Evolutionary conservation across 2,329 filamentous ascomycete species (phyloP).

Genomic region (Trichoderma harzianum): DNA sequence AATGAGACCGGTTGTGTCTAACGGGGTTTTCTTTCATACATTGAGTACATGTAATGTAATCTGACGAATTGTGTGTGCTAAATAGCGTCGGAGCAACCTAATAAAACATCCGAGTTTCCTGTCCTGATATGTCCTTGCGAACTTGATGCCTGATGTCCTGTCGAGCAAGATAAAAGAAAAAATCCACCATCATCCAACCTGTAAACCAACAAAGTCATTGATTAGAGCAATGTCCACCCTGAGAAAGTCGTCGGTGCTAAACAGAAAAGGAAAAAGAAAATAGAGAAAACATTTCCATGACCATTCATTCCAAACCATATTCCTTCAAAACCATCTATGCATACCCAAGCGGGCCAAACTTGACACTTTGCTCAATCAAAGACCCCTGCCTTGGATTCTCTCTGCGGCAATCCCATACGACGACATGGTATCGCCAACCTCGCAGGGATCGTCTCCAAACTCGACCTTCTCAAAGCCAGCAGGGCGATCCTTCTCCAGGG

Average conservation of each 20-base stretch:
- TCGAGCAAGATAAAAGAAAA: not conserved
- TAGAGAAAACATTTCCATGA: not conserved
- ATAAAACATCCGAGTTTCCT: not conserved
- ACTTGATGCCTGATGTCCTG: not conserved
- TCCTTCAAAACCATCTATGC: not conserved
- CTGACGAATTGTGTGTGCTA: not conserved
- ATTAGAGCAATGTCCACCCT: not conserved
- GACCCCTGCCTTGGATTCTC: conserved; percentile 33
- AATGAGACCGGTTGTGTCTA: not conserved
- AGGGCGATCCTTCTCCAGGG: conserved; percentile 35
- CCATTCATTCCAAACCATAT: not conserved
- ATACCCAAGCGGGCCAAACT: not conserved
- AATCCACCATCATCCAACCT: not conserved
- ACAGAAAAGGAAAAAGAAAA: not conserved
- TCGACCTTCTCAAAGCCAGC: conserved; percentile 37
- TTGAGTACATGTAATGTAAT: not conserved
- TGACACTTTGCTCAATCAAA: conserved; percentile 21
- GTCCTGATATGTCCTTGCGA: not conserved
- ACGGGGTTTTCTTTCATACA: not conserved
- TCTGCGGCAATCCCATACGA: conserved; percentile 33
- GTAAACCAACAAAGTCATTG: not conserved
- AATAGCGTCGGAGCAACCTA: not conserved
- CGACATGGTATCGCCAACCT: conserved; percentile 32
- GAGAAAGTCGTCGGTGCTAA: not conserved
- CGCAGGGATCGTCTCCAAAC: conserved; percentile 38